Evolutionary conservation across 371 early-diverging fungal species (phyloP), one percentile per base, ranked within the genome.

Genomic region (Nematocida sp.): DNA sequence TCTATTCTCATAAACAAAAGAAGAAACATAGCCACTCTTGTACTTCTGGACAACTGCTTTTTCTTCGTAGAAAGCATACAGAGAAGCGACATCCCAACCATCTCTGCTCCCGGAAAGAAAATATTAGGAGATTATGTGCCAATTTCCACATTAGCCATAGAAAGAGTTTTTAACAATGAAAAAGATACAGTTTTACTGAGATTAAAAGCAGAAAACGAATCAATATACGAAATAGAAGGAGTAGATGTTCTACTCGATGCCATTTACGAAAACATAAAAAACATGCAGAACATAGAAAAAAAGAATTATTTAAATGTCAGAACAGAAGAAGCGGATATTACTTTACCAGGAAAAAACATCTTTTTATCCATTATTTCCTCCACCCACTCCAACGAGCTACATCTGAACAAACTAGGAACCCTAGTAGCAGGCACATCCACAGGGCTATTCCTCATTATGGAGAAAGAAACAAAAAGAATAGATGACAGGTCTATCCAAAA

Each of bases 31-130:
- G 63, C 59, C 26, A 47, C 75, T 11, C 32, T 71, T 25, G 75
- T 50, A 9, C 45, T 71, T n/a, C 51, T 71, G 11, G 75, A 71
- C 54, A 71, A 71, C 35, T 30, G 42, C 9, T 39, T 71, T 3
- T 71, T 71, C 30, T 61, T 71, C 16, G 20, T 71, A 7, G 60
- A 71, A 33, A 47, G 45, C 45, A 48, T 49, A 4, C 55, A 40
- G 5, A 67, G 26, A n/a, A n/a, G n/a, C n/a, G n/a, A n/a, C n/a
- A n/a, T n/a, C n/a, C n/a, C n/a, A n/a, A n/a, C n/a, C n/a, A n/a
- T n/a, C n/a, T n/a, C n/a, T n/a, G 30, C 23, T 26, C 4, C 5
- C 23, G 38, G 38, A 45, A 63, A 47, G 45, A 39, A 47, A 11
- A 42, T 63, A 26, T 13, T 63, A 11, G 18, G 38, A 36, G 47